Conservation (phyloP, 768 basidiomycete species). For the Lentinula sp. region DNA sequence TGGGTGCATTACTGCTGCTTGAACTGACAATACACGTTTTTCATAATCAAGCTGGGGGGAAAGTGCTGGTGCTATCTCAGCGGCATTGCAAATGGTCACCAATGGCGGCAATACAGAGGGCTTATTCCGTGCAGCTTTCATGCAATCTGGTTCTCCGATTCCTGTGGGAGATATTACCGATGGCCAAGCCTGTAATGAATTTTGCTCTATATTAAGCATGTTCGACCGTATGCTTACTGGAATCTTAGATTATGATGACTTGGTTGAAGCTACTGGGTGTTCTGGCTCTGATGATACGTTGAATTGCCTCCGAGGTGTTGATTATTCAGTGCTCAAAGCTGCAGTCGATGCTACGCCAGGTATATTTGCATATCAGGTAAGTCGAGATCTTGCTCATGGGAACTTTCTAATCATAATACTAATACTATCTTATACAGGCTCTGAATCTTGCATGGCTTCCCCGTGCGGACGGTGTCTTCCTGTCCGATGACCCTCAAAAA, state of each 20-base stretch:
- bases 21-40: not conserved
- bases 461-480: conserved; percentile 43
- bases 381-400: not conserved
- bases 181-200: conserved; percentile 29
- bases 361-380: conserved; percentile 37
- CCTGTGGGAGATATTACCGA: conserved; percentile 37
- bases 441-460: conserved; percentile 40
- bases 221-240: conserved; percentile 10
- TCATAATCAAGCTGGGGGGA: conserved; percentile 26
- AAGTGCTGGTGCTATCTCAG: conserved; percentile 47
- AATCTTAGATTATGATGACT: conserved; percentile 30
- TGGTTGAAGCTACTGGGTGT: conserved; percentile 37
- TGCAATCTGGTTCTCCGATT: conserved; percentile 45
- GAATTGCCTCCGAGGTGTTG: conserved; percentile 34
- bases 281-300: conserved; percentile 32
- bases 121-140: conserved; percentile 44
- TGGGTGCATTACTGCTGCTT: not conserved
- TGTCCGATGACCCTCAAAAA: conserved; percentile 34
- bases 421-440: conserved; percentile 20
- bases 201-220: conserved; percentile 1
- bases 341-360: conserved; percentile 37
- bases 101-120: conserved; percentile 38
- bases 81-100: conserved; percentile 41
- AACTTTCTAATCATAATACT: not conserved
- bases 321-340: conserved; percentile 30